Base-by-base conservation (phyloP, 108 stramenopile species). In the Aurantiochytrium sp. region DNA sequence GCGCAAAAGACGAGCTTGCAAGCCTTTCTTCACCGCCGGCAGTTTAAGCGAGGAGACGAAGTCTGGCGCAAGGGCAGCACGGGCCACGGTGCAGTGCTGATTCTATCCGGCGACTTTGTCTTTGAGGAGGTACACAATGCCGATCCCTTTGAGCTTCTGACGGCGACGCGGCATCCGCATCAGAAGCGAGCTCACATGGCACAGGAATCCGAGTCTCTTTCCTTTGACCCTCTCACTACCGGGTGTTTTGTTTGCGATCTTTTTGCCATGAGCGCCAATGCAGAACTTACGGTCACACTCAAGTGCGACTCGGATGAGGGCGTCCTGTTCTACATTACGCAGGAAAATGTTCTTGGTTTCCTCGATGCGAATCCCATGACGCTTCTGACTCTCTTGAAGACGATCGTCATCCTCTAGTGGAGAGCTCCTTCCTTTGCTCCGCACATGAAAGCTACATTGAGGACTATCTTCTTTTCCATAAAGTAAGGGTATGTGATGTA, bases 1-100 rank as follows among this genome's bases (percentile, higher is more conserved):
- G 76, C 89, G 23, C 89, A 90, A 58, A 90, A 90, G 89, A 90
- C 89, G 5, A 76, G 76, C 43, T 59, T 90, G 10, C 73, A 90
- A 59, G 73, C 76, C 58, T 29, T 76, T 76, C 59, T 76, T 49
- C 35, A 58, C 44, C 58, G 57, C 21, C 64, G 76, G 76, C 49
- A 44, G 12, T 90, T 59, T 59, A 47, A 87, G 49, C 23, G 25
- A 5, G 83, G 59, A 29, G 83, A 57, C 21, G 73, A 87, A 5
- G 83, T 90, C 18, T 90, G 89, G 89, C 10, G 29, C 23, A 83
- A 90, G 59, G 89, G 89, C 25, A 44, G 47, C 21, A 21, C 53
- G 4, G 89, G 59, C 23, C 44, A 45, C 19, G 45, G 53, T 58
- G 89, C 89, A 4, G 73, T 59, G 47, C 76, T 90, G 28, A 60